Evolutionary conservation across 805 yeast species (phyloP).

Genomic region (Saturnispora sanitii): DNA sequence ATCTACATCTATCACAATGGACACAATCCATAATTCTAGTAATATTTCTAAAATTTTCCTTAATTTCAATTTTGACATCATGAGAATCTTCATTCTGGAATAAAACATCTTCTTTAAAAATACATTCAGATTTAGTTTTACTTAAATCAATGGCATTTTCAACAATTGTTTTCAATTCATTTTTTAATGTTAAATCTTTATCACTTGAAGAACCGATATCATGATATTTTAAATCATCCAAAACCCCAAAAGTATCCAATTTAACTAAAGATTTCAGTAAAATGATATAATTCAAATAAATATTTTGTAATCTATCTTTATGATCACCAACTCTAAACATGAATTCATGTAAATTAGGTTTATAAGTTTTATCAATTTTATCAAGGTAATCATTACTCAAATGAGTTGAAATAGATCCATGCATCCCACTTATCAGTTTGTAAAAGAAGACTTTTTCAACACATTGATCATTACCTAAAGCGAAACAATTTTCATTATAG

Average conservation of each 20-base stretch:
- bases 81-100: constrained; percentile 39
- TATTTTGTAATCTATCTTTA: constrained; percentile 81
- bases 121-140: constrained; percentile 16
- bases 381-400: constrained; percentile 74
- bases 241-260: constrained; percentile 25
- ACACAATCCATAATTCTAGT: constrained; percentile 96
- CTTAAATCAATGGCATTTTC: constrained; percentile 22
- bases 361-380: constrained; percentile 64
- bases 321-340: constrained; percentile 83
- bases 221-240: constrained; percentile 22
- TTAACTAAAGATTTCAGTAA: constrained; percentile 75
- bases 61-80: constrained; percentile 74
- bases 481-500: constrained; percentile 83
- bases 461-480: constrained; percentile 41
- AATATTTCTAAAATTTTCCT: constrained; percentile 77
- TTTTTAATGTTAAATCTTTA: constrained; percentile 22
- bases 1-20: constrained; percentile 93
- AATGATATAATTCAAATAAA: constrained; percentile 87
- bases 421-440: constrained; percentile 85
- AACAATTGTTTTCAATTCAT: constrained; percentile 26
- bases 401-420: constrained; percentile 91
- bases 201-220: constrained; percentile 21
- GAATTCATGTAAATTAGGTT: constrained; percentile 72
- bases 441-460: constrained; percentile 83
- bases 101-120: constrained; percentile 37